phyloP scores from a whole-genome alignment of 768 basidiomycete species.

The Suillus decipiens region DNA sequence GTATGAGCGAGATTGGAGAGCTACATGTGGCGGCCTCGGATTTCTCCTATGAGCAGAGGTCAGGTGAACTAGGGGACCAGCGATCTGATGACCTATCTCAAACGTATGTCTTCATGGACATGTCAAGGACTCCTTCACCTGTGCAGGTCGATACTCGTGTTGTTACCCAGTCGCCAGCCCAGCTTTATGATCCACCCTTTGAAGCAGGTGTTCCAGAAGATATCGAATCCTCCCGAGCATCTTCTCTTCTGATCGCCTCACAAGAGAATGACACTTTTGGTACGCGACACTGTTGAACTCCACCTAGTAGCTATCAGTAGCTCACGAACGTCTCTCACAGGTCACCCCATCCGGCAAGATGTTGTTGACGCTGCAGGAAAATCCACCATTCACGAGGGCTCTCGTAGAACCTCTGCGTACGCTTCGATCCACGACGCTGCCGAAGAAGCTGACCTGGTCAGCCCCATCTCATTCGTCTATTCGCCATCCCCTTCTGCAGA shows the following conservation, averaged over 20 bases:
- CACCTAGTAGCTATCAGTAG: no score
- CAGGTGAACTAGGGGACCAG: slow-evolving; percentile 11
- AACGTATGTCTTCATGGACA: slow-evolving; percentile 22
- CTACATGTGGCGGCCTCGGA: slow-evolving; percentile 20
- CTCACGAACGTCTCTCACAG: slow-evolving; percentile 17
- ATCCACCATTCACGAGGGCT: slow-evolving; percentile 13
- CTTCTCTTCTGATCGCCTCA: slow-evolving; percentile 21
- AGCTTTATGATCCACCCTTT: slow-evolving; percentile 8
- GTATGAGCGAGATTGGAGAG: slow-evolving; percentile 39
- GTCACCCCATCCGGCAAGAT: slow-evolving; percentile 26
- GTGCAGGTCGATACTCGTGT: slow-evolving; percentile 13
- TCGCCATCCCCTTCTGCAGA: slow-evolving; percentile 30
- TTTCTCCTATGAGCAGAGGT: slow-evolving; percentile 17
- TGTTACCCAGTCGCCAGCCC: slow-evolving; percentile 11
- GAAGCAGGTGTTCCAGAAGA: slow-evolving; percentile 26
- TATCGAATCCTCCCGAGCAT: slow-evolving; percentile 23
- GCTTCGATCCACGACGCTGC: slow-evolving; percentile 21
- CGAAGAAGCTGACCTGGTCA: slow-evolving; percentile 12
- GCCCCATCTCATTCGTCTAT: slow-evolving; percentile 22
- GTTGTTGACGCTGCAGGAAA: slow-evolving; percentile 21
- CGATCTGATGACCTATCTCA: slow-evolving; percentile 16
- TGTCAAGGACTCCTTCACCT: slow-evolving; percentile 18
- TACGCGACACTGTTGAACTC: slow-evolving; percentile 3
- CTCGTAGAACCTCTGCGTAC: slow-evolving; percentile 24
- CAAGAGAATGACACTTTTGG: slow-evolving; percentile 35